phyloP scores from a whole-genome alignment of 2,329 filamentous ascomycete species.

The Biscogniauxia mediterranea region DNA sequence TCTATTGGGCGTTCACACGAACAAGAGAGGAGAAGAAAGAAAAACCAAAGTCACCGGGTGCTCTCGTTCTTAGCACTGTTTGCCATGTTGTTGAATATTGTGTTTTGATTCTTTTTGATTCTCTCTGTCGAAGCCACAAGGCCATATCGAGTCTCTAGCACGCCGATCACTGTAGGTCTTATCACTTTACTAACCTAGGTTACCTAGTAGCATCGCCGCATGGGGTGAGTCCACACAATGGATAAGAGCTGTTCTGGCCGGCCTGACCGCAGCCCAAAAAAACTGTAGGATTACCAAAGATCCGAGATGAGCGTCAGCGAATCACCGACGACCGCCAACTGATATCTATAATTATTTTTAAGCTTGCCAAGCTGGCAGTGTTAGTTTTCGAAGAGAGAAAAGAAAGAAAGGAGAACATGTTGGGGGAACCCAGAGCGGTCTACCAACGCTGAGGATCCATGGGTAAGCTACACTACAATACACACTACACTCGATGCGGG shows the following conservation, averaged over 20 bases:
- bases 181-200: neutral
- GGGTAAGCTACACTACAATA: neutral
- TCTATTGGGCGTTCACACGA: too few species aligned
- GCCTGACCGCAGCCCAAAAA: neutral
- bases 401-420: neutral
- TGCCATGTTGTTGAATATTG: too few species aligned
- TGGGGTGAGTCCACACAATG: neutral
- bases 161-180: neutral
- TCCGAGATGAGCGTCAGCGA: neutral
- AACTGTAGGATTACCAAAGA: neutral
- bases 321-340: neutral
- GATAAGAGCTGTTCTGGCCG: neutral
- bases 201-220: neutral
- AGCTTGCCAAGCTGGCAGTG: neutral
- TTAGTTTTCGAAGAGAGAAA: neutral
- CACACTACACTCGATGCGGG: neutral
- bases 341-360: neutral
- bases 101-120: too few species aligned
- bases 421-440: neutral
- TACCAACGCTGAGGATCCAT: neutral
- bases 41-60: neutral
- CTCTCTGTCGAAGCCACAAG: too few species aligned
- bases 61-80: too few species aligned
- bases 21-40: neutral
- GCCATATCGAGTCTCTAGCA: neutral